Conservation (phyloP, 176 grass and related monocot genomes). For the Canna indica region DNA sequence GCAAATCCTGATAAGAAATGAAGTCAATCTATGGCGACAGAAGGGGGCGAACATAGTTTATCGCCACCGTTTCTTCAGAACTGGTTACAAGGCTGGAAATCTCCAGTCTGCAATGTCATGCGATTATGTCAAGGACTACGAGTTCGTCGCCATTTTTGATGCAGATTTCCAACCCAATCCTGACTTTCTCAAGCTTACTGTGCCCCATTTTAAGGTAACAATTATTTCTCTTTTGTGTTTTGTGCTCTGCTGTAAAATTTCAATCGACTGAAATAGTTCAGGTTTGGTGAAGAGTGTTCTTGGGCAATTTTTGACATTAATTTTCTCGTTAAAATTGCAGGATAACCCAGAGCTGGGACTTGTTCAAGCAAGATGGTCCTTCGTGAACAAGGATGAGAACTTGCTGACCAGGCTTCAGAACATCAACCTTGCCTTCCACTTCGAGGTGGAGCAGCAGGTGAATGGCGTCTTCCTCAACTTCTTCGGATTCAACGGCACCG, state of each 20-base stretch:
- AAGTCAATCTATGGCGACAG: conserved; percentile 1
- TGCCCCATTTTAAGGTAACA: conserved; percentile 11
- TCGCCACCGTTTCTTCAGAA: conserved; percentile 8
- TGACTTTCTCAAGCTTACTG: conserved; percentile 3
- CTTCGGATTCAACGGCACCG: conserved; percentile 5
- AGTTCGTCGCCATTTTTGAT: conserved; percentile 11
- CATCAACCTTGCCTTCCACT: conserved; percentile 14
- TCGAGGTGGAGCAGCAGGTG: conserved; percentile 13
- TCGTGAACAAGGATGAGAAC: conserved; percentile 12
- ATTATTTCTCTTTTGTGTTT: not conserved
- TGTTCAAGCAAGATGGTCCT: conserved; percentile 5
- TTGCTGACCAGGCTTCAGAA: conserved; percentile 4
- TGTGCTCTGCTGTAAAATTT: not conserved
- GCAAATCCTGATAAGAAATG: not conserved
- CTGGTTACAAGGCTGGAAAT: conserved; percentile 8
- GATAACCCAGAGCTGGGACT: conserved; percentile 6
- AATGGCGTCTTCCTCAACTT: conserved; percentile 5
- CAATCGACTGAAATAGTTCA: too few species aligned
- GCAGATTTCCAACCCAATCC: conserved; percentile 11
- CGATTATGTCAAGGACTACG: not conserved
- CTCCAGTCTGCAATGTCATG: not conserved
- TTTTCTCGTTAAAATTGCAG: too few species aligned
- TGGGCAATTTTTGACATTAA: too few species aligned
- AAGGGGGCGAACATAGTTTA: conserved; percentile 8
- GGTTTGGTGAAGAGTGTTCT: too few species aligned